Percentiles rank a stretch among this genome's conserved stretches.
Conservation (phyloP, 805 yeast genomes). For the Metschnikowia santaceciliae region DNA sequence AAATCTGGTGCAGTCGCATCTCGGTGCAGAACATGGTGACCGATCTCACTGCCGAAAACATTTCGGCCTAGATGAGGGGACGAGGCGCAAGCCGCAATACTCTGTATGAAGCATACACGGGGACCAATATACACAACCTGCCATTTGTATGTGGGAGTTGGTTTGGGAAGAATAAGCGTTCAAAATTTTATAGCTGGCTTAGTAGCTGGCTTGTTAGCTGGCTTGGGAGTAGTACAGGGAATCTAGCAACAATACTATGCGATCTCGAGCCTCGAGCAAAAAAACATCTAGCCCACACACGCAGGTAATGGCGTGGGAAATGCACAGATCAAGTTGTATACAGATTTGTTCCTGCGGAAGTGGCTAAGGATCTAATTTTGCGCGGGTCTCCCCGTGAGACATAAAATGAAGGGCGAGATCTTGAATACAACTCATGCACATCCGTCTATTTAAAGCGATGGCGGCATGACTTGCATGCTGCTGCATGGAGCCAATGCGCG, state of each 20-base stretch:
- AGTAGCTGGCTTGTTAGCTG: too few species aligned
- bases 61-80: too few species aligned
- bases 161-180: too few species aligned
- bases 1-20: neutral
- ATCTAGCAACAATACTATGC: neutral
- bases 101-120: too few species aligned
- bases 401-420: neutral
- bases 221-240: too few species aligned
- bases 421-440: conserved; percentile 1
- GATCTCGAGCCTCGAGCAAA: neutral
- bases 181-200: too few species aligned
- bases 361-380: conserved; percentile 3
- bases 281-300: neutral
- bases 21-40: neutral
- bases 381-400: neutral
- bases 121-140: too few species aligned
- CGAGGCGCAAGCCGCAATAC: too few species aligned
- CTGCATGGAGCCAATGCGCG: neutral
- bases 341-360: neutral
- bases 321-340: neutral
- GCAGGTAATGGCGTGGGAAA: neutral
- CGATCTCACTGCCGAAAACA: neutral
- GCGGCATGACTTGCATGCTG: neutral
- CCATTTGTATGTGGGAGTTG: too few species aligned
- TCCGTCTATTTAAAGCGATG: neutral